Conservation (phyloP, 2,329 filamentous ascomycete genomes). For the Venturia carpophila region DNA sequence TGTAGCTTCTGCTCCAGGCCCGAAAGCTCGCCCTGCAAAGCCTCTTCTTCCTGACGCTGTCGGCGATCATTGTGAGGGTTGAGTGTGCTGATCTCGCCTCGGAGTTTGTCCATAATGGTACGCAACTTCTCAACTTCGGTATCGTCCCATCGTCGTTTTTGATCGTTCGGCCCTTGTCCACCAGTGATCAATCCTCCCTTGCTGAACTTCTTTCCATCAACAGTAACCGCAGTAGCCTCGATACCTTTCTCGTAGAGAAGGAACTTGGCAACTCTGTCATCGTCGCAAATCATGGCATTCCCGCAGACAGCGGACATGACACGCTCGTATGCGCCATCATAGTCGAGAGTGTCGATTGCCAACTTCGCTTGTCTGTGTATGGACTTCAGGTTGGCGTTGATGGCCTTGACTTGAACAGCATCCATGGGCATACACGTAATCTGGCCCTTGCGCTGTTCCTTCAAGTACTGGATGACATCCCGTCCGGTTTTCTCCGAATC, state of each 20-base stretch:
- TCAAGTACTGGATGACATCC: slow-evolving; percentile 90
- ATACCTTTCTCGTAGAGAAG: slow-evolving; percentile 80
- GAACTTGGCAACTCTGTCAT: slow-evolving; percentile 74
- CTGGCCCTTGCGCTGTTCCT: slow-evolving; percentile 76
- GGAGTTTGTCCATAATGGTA: slow-evolving; percentile 64
- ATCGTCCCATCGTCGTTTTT: slow-evolving; percentile 80
- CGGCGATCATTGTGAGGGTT: slow-evolving; percentile 61
- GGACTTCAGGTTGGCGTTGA: slow-evolving; percentile 85
- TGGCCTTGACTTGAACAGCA: slow-evolving; percentile 89
- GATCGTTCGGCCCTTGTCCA: slow-evolving; percentile 68
- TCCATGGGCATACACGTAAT: slow-evolving; percentile 95
- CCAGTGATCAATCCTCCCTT: slow-evolving; percentile 96
- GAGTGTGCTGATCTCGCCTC: slow-evolving; percentile 69
- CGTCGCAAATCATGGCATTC: slow-evolving; percentile 90
- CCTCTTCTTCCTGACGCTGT: slow-evolving; percentile 69
- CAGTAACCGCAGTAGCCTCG: slow-evolving; percentile 85
- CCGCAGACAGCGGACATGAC: slow-evolving; percentile 94
- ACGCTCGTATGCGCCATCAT: slow-evolving; percentile 77
- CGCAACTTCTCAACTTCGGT: slow-evolving; percentile 80
- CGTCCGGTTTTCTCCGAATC: slow-evolving; percentile 91
- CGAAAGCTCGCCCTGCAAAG: slow-evolving; percentile 67
- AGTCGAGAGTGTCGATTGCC: slow-evolving; percentile 94
- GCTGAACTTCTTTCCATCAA: slow-evolving; percentile 94
- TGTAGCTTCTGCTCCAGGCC: slow-evolving; percentile 64
- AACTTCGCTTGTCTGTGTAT: slow-evolving; percentile 75